Conservation (phyloP, 768 basidiomycete species). For the Termitomyces sp. region DNA sequence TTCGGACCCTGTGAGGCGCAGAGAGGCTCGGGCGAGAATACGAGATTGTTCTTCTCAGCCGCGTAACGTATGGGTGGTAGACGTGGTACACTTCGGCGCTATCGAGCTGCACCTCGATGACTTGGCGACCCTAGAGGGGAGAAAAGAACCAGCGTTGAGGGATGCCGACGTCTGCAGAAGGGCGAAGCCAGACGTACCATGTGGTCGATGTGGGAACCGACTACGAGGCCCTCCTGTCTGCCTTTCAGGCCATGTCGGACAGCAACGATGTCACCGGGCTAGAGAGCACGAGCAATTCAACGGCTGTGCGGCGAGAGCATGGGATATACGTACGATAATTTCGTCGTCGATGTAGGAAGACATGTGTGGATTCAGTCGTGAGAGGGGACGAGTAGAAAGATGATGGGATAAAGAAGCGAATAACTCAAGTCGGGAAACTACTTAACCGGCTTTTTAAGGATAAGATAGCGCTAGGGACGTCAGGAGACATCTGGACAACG, state of each 20-base stretch:
- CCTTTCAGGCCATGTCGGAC: slow-evolving; percentile 61
- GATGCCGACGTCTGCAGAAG: neutral
- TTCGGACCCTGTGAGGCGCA: slow-evolving; percentile 35
- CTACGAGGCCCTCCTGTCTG: slow-evolving; percentile 73
- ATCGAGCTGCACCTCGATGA: slow-evolving; percentile 80
- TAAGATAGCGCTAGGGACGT: slow-evolving; percentile 26
- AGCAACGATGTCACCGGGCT: slow-evolving; percentile 81
- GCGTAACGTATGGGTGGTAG: slow-evolving; percentile 77
- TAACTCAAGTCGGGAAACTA: slow-evolving; percentile 21
- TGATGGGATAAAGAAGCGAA: slow-evolving; percentile 11
- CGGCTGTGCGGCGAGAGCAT: neutral
- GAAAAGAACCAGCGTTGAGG: slow-evolving; percentile 3
- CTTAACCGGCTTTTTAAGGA: slow-evolving; percentile 43
- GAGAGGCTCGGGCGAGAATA: slow-evolving; percentile 40
- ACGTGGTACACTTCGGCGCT: slow-evolving; percentile 61
- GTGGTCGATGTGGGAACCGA: slow-evolving; percentile 70
- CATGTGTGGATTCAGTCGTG: slow-evolving; percentile 19
- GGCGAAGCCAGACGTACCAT: slow-evolving; percentile 41
- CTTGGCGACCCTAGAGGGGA: slow-evolving; percentile 62
- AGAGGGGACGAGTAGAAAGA: neutral
- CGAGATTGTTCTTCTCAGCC: slow-evolving; percentile 68
- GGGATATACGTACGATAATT: slow-evolving; percentile 22
- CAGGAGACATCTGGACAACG: slow-evolving; percentile 26
- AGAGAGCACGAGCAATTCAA: neutral
- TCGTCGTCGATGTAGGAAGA: slow-evolving; percentile 25